Base-by-base conservation (phyloP, 176 grass and related monocot genomes). In the Metroxylon sagu region DNA sequence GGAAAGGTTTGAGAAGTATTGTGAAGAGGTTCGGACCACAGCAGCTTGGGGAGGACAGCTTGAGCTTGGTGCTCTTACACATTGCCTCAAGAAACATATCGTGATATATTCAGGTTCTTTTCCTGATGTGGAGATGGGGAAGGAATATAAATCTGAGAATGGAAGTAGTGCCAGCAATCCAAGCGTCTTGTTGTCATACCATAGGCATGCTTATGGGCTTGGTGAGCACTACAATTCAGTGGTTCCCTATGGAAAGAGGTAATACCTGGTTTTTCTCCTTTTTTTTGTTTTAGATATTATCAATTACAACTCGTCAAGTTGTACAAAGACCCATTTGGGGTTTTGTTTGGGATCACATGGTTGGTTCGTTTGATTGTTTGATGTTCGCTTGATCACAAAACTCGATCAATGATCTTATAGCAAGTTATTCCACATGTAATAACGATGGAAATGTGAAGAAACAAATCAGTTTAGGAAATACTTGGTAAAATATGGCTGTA, bases 181-280 rank as follows among this genome's bases (percentile, higher is more conserved):
- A 5, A 83, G 78, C 74, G 84, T 97, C 52, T 69, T 78, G 78
- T 61, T 97, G 52, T 97, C 93, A 0, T 97, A 83, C 67, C 92
- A 97, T 57, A 87, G 59, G 64, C 93, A 97, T 57, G 84, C 84
- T n/a, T 91, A 91, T 76, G 87, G 93, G 54, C 84, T 97, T 2
- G 93, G 93, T 2, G 93, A 97, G 87, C 93, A 91, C 77, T 97
- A 91, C 57, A 97, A 97, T 62, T 97, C 93, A 4, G 81, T 88
- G 64, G 62, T 88, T 62, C 77, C 87, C 3, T 50, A 71, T 2
- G 55, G 64, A 26, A 71, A 58, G 51, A 66, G 50, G 54, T 74
- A 49, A 60, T 8, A 60, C 16, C 25, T 27, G 25, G 18, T 70
- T 68, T 64, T 51, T 25, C 57, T 62, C 55, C 16, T 69, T 75